Evolutionary conservation across 495 filamentous ascomycete genomes (phyloP).

Genomic region (Hypoxylon trugodes): DNA sequence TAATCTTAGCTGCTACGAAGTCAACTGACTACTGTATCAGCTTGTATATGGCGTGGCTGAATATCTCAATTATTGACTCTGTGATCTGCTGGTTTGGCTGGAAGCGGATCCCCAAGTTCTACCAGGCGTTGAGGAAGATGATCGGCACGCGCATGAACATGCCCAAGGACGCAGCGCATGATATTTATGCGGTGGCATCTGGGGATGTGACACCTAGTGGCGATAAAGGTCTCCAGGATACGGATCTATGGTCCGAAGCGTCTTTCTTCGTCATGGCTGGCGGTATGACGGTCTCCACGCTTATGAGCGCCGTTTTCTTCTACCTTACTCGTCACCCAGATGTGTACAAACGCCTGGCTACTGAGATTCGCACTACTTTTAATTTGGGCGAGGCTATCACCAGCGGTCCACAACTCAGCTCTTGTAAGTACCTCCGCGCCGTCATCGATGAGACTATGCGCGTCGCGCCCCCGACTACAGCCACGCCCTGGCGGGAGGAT

Average conservation of each 20-base stretch:
- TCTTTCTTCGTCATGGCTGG: slow-evolving; percentile 7
- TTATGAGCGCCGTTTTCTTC: slow-evolving; percentile 11
- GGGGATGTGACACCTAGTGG: slow-evolving; percentile 44
- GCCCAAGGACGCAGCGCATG: slow-evolving; percentile 26
- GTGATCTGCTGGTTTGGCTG: not conserved
- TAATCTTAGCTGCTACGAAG: not conserved
- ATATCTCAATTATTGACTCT: not conserved
- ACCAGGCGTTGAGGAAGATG: not conserved
- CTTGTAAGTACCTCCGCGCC: slow-evolving; percentile 1
- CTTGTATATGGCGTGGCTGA: not conserved
- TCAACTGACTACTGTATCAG: not conserved
- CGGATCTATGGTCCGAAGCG: slow-evolving; percentile 13
- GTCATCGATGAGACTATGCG: slow-evolving; percentile 4
- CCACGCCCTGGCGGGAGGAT: not conserved
- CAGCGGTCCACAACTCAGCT: not conserved
- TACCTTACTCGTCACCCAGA: slow-evolving; percentile 4
- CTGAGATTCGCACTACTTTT: not conserved
- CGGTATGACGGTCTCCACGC: slow-evolving; percentile 9
- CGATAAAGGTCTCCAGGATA: not conserved
- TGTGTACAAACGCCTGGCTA: not conserved
- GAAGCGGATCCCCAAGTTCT: not conserved
- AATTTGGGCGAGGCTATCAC: not conserved
- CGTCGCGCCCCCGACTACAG: not conserved
- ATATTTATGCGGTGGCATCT: slow-evolving; percentile 47
- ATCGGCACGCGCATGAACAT: slow-evolving; percentile 15